A percentile compares a stretch with the other conserved stretches of the same genome.
Evolutionary conservation across 352 stramenopile genomes (phyloP).

Genomic region (Phytophthora melonis): DNA sequence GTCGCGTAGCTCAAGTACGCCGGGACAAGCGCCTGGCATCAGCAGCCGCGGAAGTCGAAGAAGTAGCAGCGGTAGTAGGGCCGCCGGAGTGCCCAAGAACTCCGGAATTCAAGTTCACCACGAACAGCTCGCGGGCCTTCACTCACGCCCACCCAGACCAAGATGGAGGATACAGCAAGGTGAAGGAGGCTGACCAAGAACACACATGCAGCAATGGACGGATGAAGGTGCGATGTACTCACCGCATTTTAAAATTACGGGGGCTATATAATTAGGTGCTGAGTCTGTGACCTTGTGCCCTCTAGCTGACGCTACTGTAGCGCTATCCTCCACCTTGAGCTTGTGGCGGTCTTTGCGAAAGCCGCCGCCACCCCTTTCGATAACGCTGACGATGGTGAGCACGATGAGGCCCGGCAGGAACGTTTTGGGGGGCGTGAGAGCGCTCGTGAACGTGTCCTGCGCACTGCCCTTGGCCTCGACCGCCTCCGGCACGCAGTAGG

Average conservation of each 20-base stretch:
- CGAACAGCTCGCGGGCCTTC: no score
- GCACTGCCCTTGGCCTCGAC: slow-evolving; percentile 48
- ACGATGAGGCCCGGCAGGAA: slow-evolving; percentile 71
- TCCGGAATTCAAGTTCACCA: no score
- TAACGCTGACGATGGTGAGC: slow-evolving; percentile 54
- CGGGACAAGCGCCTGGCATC: no score
- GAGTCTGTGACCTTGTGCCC: slow-evolving; percentile 11
- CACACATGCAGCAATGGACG: not conserved
- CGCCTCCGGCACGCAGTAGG: slow-evolving; percentile 69
- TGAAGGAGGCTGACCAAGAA: no score
- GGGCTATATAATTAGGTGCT: slow-evolving; percentile 11
- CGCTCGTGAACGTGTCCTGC: slow-evolving; percentile 61
- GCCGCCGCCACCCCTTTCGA: slow-evolving; percentile 46
- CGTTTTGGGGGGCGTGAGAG: slow-evolving; percentile 51
- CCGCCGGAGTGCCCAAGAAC: no score
- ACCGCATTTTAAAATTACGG: slow-evolving; percentile 8
- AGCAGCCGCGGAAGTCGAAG: no score
- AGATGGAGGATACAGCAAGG: no score
- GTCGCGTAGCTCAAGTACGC: no score
- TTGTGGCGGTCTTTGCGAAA: slow-evolving; percentile 52
- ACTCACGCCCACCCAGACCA: no score
- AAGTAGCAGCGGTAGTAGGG: no score
- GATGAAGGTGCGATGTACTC: not conserved
- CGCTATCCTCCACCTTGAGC: slow-evolving; percentile 31
- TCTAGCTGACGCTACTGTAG: slow-evolving; percentile 44